A percentile compares a stretch with the other conserved stretches of the same genome.
Conservation (phyloP, 257 asterid genomes). For the Primulina eburnea region DNA sequence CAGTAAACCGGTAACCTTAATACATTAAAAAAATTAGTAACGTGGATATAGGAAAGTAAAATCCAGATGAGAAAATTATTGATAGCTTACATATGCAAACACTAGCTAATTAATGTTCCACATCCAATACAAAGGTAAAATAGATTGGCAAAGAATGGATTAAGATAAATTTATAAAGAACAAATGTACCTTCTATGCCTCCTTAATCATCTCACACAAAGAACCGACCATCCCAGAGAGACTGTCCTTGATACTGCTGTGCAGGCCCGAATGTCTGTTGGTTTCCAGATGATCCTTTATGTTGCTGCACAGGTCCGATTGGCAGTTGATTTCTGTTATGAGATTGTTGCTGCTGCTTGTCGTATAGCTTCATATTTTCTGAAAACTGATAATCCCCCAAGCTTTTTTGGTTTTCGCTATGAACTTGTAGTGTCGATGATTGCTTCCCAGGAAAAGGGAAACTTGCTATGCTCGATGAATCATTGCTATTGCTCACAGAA, state of each 20-base stretch:
- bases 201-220: slow-evolving; percentile 65
- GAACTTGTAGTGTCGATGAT: slow-evolving; percentile 39
- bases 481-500: slow-evolving; percentile 40
- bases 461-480: slow-evolving; percentile 44
- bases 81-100: neutral
- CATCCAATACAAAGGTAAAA: neutral
- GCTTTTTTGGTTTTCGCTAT: slow-evolving; percentile 49
- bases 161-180: neutral
- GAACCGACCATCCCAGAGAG: slow-evolving; percentile 68
- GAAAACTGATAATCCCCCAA: slow-evolving; percentile 52
- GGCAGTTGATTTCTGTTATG: slow-evolving; percentile 59
- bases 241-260: slow-evolving; percentile 74
- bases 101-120: neutral
- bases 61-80: slow-evolving; percentile 1
- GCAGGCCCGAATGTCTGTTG: slow-evolving; percentile 50
- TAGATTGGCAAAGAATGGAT: neutral
- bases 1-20: slow-evolving; percentile 46
- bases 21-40: slow-evolving; percentile 9
- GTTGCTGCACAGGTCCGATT: slow-evolving; percentile 51
- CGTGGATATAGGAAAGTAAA: neutral
- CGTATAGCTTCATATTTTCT: slow-evolving; percentile 49
- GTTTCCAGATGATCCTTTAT: slow-evolving; percentile 70
- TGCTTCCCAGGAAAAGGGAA: slow-evolving; percentile 95
- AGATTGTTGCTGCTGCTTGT: slow-evolving; percentile 62
- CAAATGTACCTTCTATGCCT: slow-evolving; percentile 28